Evolutionary conservation across 768 basidiomycete species (phyloP).

Genomic region (Tricholoma saponaceum): DNA sequence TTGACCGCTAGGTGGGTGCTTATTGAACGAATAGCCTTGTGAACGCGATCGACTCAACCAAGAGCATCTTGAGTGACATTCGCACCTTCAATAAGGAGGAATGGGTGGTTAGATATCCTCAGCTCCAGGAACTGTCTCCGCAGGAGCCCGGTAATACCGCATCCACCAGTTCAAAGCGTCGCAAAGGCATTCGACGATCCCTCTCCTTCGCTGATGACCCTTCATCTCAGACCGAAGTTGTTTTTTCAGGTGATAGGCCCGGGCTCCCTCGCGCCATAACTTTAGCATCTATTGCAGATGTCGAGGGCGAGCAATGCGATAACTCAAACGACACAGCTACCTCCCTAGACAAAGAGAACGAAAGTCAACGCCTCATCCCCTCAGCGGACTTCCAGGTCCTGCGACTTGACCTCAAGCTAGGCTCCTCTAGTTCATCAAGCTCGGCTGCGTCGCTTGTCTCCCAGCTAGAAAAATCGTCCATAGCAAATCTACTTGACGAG

Average conservation of each 20-base stretch:
- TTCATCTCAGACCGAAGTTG: slow-evolving; percentile 57
- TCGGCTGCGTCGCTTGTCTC: slow-evolving; percentile 74
- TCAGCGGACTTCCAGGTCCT: slow-evolving; percentile 79
- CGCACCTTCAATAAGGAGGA: slow-evolving; percentile 78
- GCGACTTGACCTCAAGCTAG: slow-evolving; percentile 90
- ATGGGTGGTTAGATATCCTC: slow-evolving; percentile 90
- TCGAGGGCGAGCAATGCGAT: slow-evolving; percentile 33
- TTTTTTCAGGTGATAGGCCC: slow-evolving; percentile 45
- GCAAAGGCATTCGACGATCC: slow-evolving; percentile 52
- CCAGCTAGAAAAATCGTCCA: slow-evolving; percentile 89
- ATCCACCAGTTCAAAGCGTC: slow-evolving; percentile 28
- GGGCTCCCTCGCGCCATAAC: slow-evolving; percentile 59
- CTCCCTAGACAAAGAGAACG: slow-evolving; percentile 26
- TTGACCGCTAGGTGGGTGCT: not conserved
- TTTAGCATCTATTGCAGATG: slow-evolving; percentile 47
- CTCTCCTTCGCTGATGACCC: slow-evolving; percentile 88
- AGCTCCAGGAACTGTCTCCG: slow-evolving; percentile 46
- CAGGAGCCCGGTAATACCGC: slow-evolving; percentile 22
- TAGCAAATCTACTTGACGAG: slow-evolving; percentile 87
- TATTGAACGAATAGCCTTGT: slow-evolving; percentile 50
- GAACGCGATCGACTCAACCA: slow-evolving; percentile 71
- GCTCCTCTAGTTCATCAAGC: slow-evolving; percentile 61
- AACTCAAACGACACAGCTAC: slow-evolving; percentile 12
- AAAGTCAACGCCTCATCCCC: slow-evolving; percentile 33
- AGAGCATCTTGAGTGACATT: slow-evolving; percentile 63